Evolutionary conservation across 2,329 filamentous ascomycete genomes (phyloP), one percentile per base, ranked within the genome.

Genomic region (Penicillium capsulatum): DNA sequence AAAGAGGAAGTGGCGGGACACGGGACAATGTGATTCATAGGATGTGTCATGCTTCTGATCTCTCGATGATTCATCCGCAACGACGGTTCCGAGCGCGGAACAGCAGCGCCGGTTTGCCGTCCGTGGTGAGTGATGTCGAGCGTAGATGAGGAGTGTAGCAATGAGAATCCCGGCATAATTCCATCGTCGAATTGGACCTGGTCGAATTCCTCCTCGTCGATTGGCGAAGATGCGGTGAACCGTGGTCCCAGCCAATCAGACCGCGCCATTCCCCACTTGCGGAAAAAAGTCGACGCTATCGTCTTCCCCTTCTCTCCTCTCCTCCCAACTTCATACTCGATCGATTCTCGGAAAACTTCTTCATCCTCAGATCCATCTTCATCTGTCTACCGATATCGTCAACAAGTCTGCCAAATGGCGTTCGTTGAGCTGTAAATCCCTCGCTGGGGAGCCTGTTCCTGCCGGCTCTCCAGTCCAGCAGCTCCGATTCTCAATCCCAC

Each of bases 341-440:
- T 14, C 9, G 26, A 28, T 14, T 28, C 11, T n/a, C 26, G n/a
- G 26, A 6, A 6, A 4, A 11, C 26, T 6, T 42, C 32, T 44
- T 43, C 36, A 40, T 38, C 42, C 31, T 36, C 41, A 31, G 43
- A 50, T 36, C 54, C 42, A 51, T 48, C 38, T 51, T 48, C 48
- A 47, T 9, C 19, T 22, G 19, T 22, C 19, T 9, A 22, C 61
- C 74, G 77, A 80, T 81, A 83, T 82, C 75, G 81, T 85, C 83
- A 81, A 84, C 74, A 75, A 75, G 72, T 68, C 43, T 47, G 81
- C 79, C 80, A 48, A 75, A 71, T 71, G 81, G 81, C 83, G 76
- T 74, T 84, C 83, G 83, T 81, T 86, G 83, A 84, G 84, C 86
- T 91, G 84, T 94, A 89, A 90, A 87, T 79, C 71, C 78, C 81